Percentiles rank a stretch among this genome's conserved stretches.
phyloP scores from a whole-genome alignment of 202 grass and related monocot genomes.

The Brachypodium distachyon region DNA sequence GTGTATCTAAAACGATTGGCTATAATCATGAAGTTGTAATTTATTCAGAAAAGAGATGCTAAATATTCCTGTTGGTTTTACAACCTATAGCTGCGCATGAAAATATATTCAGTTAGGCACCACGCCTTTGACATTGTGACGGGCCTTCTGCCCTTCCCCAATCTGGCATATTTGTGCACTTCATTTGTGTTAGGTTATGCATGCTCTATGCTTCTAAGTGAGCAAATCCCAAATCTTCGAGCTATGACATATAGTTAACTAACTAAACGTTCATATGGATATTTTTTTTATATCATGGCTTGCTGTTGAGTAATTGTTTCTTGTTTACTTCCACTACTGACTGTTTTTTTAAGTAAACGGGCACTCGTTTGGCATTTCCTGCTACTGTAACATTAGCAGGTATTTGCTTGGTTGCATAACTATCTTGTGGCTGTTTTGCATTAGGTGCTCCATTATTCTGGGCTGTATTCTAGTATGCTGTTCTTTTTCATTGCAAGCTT shows the following conservation, averaged over 20 bases:
- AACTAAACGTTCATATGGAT: background rate
- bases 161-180: background rate
- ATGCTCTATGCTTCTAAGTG: background rate
- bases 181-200: background rate
- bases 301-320: background rate
- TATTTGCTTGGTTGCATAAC: background rate
- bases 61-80: background rate
- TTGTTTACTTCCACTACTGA: background rate
- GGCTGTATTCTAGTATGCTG: background rate
- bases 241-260: background rate
- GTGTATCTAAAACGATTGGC: background rate
- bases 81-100: background rate
- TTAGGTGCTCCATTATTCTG: background rate
- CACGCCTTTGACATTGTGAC: background rate
- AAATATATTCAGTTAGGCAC: background rate
- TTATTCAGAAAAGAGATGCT: background rate
- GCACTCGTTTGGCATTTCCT: background rate
- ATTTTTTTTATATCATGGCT: background rate
- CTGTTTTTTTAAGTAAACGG: background rate
- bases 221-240: background rate
- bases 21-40: background rate
- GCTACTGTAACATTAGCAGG: background rate
- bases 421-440: background rate
- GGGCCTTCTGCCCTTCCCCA: background rate
- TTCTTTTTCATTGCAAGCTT: background rate